These are phyloP conservation scores for Fusarium drepaniforme DNA, from an alignment of 2,329 filamentous ascomycete genomes.

Conservation along the genomic window DNA sequence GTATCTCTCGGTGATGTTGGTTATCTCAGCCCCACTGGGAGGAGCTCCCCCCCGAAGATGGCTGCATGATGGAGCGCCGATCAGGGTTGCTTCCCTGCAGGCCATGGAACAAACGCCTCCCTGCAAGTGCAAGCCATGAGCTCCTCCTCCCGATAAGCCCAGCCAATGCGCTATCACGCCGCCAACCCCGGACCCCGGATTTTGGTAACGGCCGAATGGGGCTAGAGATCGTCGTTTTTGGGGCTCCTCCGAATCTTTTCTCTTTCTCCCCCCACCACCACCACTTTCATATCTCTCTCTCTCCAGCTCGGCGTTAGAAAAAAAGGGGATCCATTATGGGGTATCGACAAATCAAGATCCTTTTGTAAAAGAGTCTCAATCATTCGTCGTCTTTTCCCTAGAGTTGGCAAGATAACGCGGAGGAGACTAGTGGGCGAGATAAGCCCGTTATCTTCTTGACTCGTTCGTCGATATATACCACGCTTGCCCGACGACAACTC, in stretches of 20 bases:
- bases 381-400: background rate
- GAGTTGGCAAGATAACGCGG: background rate
- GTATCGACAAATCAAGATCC: background rate
- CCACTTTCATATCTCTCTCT: no score
- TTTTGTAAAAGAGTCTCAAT: conserved; percentile 6
- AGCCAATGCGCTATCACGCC: background rate
- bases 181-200: conserved; percentile 18
- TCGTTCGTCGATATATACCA: conserved; percentile 14
- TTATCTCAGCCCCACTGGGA: conserved; percentile 17
- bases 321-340: background rate
- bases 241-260: conserved; percentile 6
- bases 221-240: conserved; percentile 3
- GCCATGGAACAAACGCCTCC: background rate
- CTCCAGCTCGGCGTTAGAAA: background rate
- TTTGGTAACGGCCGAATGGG: background rate
- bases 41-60: conserved; percentile 14
- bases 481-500: background rate
- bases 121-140: conserved; percentile 6
- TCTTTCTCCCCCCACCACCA: background rate
- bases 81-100: background rate
- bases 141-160: conserved; percentile 22
- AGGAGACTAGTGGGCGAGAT: background rate
- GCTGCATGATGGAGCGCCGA: background rate
- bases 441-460: conserved; percentile 11
- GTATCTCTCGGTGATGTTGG: background rate